Base-by-base conservation (phyloP, 805 yeast genomes). In the Candida succiphila region DNA sequence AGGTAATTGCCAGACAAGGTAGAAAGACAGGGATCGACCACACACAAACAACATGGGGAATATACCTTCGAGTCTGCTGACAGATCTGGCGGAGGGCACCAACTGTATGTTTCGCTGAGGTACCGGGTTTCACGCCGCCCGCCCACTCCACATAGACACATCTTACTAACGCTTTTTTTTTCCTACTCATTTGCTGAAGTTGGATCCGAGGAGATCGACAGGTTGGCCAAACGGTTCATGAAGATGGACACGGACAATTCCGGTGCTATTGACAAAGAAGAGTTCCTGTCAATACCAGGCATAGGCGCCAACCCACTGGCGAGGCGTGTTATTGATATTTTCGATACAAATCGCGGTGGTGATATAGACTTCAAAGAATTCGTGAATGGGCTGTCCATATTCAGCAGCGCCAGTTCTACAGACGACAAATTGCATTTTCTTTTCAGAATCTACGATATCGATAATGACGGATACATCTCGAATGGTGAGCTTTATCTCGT, bases 321-420 rank as follows among this genome's bases (percentile, higher is more conserved):
- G 0, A 63, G 77, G 6, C 67, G 99, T 33, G 74, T 92, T 37
- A 82, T 94, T 69, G 96, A 92, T 44, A 88, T 92, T 15, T 87
- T 92, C 57, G 99, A 92, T 54, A 78, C 77, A 37, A 96, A 92
- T 52, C 84, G 86, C 12, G 80, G 85, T 42, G 98, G 97, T 2
- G 84, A 81, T 40, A 85, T 92, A 25, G 98, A 94, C 52, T 92
- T 92, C 58, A 88, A 86, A 52, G 99, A 92, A 58, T 92, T 92
- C 56, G 82, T 94, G 31, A 65, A 47, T 2, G 61, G 62, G 4
- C 37, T 57, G 5, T 81, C 94, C 3, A 87, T 88, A 3, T 92
- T 92, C 51, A 82, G 95, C 33, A 80, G 88, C 4, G 78, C 83
- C 48, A 84, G 94, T 1, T 71, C 78, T 17, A 75, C 75, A 31